Evolutionary conservation across 2,329 filamentous ascomycete species (phyloP).

Genomic region (Exutisphaerella laricina): DNA sequence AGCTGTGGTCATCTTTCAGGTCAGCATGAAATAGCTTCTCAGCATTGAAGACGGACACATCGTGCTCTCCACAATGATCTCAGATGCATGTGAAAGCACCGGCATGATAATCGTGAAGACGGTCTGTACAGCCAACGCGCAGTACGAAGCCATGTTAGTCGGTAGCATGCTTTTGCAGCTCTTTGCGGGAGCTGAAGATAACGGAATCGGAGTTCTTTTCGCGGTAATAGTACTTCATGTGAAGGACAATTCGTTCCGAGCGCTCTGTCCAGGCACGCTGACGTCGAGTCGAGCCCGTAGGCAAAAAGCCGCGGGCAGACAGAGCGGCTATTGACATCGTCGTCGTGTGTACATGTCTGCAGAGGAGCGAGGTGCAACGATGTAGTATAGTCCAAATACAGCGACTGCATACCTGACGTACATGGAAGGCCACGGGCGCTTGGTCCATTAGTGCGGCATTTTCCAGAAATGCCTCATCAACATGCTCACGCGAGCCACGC

Average conservation of each 20-base stretch:
- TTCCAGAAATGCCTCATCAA: not conserved
- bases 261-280: conserved; percentile 10
- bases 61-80: conserved; percentile 4
- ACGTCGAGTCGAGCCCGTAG: too few species aligned
- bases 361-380: too few species aligned
- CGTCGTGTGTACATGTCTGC: too few species aligned
- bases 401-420: not conserved
- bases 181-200: conserved; percentile 1
- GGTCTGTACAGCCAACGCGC: not conserved
- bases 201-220: conserved; percentile 2
- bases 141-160: conserved; percentile 6
- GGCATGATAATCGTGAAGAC: not conserved
- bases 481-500: not conserved
- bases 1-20: not conserved
- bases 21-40: not conserved
- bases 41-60: not conserved
- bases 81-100: conserved; percentile 1
- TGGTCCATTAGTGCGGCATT: conserved; percentile 1
- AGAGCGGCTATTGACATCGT: too few species aligned
- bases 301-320: too few species aligned
- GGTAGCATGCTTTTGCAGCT: conserved; percentile 3
- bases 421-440: not conserved
- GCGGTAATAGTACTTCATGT: conserved; percentile 10
- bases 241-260: conserved; percentile 15
- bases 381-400: too few species aligned